Evolutionary conservation across 805 yeast species (phyloP).

Genomic region (Lipomyces spencermartinsiae): DNA sequence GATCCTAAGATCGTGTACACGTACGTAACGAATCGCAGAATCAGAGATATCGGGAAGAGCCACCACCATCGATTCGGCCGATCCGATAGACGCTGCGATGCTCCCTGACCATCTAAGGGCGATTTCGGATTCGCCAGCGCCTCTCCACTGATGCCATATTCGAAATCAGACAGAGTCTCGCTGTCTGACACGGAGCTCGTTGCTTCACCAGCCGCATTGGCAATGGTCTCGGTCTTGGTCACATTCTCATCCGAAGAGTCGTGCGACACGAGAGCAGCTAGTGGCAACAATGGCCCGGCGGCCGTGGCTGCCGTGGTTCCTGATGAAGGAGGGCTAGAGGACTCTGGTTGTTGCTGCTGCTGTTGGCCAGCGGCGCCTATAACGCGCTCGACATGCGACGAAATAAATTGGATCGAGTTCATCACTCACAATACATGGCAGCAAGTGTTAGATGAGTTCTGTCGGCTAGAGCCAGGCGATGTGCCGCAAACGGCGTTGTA

Average conservation of each 20-base stretch:
- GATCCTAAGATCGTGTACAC: conserved; percentile 18
- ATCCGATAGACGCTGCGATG: not conserved
- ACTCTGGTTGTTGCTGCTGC: conserved; percentile 14
- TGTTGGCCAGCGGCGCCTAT: conserved; percentile 21
- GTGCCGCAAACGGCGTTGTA: not conserved
- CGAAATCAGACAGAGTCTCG: not conserved
- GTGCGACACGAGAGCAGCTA: conserved; percentile 5
- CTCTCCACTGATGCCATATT: not conserved
- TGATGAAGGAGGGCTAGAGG: not conserved
- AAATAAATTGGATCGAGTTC: conserved; percentile 38
- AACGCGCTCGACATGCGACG: conserved; percentile 38
- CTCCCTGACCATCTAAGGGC: not conserved
- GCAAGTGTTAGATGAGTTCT: conserved; percentile 2
- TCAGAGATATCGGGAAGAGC: conserved; percentile 13
- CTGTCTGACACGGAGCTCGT: not conserved
- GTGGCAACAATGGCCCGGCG: conserved; percentile 1
- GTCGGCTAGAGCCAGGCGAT: not conserved
- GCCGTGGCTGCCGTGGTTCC: not conserved
- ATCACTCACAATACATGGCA: conserved; percentile 18
- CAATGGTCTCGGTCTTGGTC: not conserved
- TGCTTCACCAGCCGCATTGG: not conserved
- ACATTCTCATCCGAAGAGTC: not conserved
- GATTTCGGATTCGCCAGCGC: not conserved
- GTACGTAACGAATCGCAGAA: conserved; percentile 11
- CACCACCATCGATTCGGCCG: conserved; percentile 11